These are phyloP conservation scores for Breynia disticha DNA, from an alignment of 441 rosid species.

Conservation along the genomic window DNA sequence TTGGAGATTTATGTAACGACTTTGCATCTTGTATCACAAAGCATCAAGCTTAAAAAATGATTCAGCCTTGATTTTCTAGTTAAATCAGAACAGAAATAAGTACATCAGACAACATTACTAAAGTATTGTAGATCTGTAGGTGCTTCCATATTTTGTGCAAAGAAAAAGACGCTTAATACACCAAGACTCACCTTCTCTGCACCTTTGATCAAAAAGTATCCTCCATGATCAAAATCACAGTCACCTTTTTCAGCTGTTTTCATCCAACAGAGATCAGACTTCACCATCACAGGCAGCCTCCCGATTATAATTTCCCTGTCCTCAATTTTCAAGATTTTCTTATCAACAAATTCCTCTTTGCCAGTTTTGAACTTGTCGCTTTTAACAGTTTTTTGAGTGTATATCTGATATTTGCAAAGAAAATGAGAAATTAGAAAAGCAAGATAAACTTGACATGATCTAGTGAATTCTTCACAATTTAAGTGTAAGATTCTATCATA, in stretches of 20 bases:
- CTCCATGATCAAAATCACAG: constrained; percentile 88
- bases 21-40: no score
- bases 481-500: no score
- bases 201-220: constrained; percentile 81
- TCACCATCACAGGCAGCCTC: constrained; percentile 90
- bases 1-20: no score
- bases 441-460: not conserved
- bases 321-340: constrained; percentile 26
- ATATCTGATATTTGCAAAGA: constrained; percentile 38
- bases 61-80: no score
- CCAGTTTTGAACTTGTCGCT: constrained; percentile 89
- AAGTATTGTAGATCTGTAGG: not conserved
- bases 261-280: constrained; percentile 80
- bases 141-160: not conserved
- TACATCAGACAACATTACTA: no score
- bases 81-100: no score
- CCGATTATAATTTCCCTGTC: constrained; percentile 50
- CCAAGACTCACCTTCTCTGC: constrained; percentile 66
- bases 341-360: constrained; percentile 38
- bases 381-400: constrained; percentile 28
- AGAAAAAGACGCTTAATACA: not conserved
- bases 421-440: not conserved
- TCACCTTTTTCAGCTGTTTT: constrained; percentile 44
- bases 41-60: no score
- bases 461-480: no score